Base-by-base conservation (phyloP, 495 filamentous ascomycete species). In the Viridothelium virens region DNA sequence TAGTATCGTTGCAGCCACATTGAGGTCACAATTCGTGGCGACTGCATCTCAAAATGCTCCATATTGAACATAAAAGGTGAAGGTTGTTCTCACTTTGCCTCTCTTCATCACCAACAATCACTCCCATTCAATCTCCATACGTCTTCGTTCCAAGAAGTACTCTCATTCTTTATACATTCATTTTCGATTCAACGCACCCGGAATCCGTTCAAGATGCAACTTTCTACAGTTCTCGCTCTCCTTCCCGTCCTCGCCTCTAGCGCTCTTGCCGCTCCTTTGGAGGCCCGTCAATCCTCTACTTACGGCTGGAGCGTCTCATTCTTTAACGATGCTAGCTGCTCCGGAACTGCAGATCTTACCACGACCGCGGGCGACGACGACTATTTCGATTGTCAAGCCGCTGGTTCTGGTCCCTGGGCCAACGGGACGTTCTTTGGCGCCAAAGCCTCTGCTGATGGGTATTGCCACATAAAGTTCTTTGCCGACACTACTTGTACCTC, bases 401-500 rank as follows among this genome's bases (percentile, higher is more conserved):
- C 53, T 7, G 53, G 53, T 31, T 59, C 53, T 33, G 53, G 53
- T 34, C 53, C 53, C 31, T 59, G 36, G 33, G 31, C 53, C 25
- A 59, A 59, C 31, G 53, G 53, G 6, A 59, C 53, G 3, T 59
- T 34, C 53, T 59, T 59, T 14, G 53, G 53, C 18, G 53, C 53
- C 3, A 59, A 59, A 14, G 53, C 31, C 53, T 34, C n/a, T 14
- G 53, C 53, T 34, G 53, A 59, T 36, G 18, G 11, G 25, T 59
- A 59, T 14, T 59, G 53, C 53, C 53, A 59, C 31, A 59, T 59
- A 18, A 59, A 59, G 36, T 36, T 59, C 31, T 59, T 59, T 14
- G 53, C 53, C 18, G 53, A 59, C 31, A 34, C 31, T 7, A 31
- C 53, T 9, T 59, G 53, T 14, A 10, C 18, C 7, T 34, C 53